These are phyloP conservation scores for Pichia kluyveri DNA, from an alignment of 805 yeast genomes.

Conservation along the genomic window DNA sequence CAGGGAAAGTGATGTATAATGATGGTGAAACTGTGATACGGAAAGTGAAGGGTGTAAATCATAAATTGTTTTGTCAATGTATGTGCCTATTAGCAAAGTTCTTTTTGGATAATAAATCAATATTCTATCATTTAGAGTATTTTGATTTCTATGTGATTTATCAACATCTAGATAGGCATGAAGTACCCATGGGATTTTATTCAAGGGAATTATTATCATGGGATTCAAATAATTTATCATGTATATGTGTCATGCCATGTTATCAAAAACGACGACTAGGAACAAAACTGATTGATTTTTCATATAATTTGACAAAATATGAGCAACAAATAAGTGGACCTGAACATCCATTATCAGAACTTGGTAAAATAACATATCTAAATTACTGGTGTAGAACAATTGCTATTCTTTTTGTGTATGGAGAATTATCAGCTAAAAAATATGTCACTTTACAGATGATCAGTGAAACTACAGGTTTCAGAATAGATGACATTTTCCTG, in stretches of 20 bases:
- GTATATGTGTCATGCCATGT: slow-evolving; percentile 88
- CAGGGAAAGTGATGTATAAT: slow-evolving; percentile 65
- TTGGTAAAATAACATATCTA: slow-evolving; percentile 66
- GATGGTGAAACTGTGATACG: slow-evolving; percentile 50
- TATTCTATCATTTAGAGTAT: slow-evolving; percentile 67
- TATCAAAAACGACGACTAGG: slow-evolving; percentile 77
- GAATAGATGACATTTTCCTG: slow-evolving; percentile 51
- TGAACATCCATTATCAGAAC: slow-evolving; percentile 79
- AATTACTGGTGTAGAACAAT: slow-evolving; percentile 64
- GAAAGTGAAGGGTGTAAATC: slow-evolving; percentile 56
- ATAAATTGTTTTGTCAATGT: slow-evolving; percentile 69
- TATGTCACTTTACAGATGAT: slow-evolving; percentile 38
- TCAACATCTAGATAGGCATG: slow-evolving; percentile 33
- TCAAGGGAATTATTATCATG: slow-evolving; percentile 77
- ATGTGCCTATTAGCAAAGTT: slow-evolving; percentile 79
- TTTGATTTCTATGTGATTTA: slow-evolving; percentile 75
- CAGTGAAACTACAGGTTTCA: slow-evolving; percentile 50
- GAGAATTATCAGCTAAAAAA: slow-evolving; percentile 25
- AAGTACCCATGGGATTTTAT: slow-evolving; percentile 78
- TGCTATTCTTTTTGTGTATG: slow-evolving; percentile 34
- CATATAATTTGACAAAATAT: slow-evolving; percentile 63
- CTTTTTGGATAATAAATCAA: slow-evolving; percentile 82
- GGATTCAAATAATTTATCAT: slow-evolving; percentile 81
- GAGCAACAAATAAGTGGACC: slow-evolving; percentile 75
- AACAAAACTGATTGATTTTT: slow-evolving; percentile 69